Evolutionary conservation across 192 early-diverging fungal species (phyloP), one percentile per base, ranked within the genome.

Genomic region (Martensiomyces pterosporus): DNA sequence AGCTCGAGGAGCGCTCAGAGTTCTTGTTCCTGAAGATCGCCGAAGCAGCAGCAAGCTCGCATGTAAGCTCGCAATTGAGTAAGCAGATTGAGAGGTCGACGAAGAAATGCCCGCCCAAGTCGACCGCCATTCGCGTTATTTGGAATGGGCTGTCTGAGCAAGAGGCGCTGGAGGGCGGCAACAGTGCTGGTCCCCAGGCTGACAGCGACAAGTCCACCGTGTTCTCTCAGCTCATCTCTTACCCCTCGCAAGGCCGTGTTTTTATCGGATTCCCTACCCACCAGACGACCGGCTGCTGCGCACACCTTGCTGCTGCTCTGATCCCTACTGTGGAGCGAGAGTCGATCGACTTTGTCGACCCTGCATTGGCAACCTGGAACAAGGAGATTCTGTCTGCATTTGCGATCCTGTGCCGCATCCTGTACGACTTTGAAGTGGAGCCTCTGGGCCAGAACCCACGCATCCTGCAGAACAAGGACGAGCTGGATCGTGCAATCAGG

Each of bases 311-410:
- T 9, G 87, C 82, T 9, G 81, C 88, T 29, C 76, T 94, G 21
- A 94, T 94, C 49, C 92, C 91, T 0, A 95, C 92, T 5, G 92
- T 94, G 3, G 91, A 95, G 47, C 81, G 92, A 38, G 92, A 95
- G 58, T 79, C 75, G 10, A 80, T 95, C 23, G 92, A 95, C 43
- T 92, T 95, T 77, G 89, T 88, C 4, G 91, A 93, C 63, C 81
- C 80, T 13, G 77, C 77, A 12, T 72, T 95, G 2, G 78, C 80
- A 36, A 52, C 79, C 21, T 95, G 87, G 84, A 95, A 95, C 52
- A 75, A 82, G 47, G 89, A 93, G 40, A 51, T 95, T 8, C 56
- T 93, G n/a, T 51, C 79, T 14, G 77, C 88, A 56, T 80, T 81
- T 21, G 90, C 89, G 9, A 60, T 87, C 21, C 60, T 95, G 0